These are phyloP conservation scores for Ligustrum vulgare DNA, from an alignment of 257 asterid genomes.

Conservation along the genomic window DNA sequence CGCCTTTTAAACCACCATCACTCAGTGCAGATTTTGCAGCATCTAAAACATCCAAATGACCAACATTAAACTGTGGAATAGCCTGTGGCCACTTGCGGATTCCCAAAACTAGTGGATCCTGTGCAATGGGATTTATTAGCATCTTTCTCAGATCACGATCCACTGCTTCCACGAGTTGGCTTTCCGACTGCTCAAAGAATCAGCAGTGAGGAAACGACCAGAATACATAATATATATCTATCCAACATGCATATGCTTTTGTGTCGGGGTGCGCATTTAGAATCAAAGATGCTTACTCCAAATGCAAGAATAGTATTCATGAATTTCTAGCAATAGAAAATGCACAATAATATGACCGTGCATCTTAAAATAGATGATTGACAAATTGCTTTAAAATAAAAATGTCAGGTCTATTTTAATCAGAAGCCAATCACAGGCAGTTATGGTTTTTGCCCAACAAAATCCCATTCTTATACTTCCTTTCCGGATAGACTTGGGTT, in stretches of 20 bases:
- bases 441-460: constrained; percentile 4
- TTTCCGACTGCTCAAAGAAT: constrained; percentile 56
- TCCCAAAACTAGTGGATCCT: constrained; percentile 69
- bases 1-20: constrained; percentile 58
- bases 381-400: neutral
- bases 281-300: neutral
- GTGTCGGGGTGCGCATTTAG: neutral
- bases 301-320: neutral
- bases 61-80: constrained; percentile 88
- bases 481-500: neutral
- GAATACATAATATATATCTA: neutral
- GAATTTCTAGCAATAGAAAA: neutral
- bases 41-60: constrained; percentile 75
- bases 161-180: constrained; percentile 85
- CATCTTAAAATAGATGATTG: neutral
- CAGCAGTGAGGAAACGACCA: constrained; percentile 20
- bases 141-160: constrained; percentile 94
- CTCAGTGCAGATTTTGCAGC: constrained; percentile 62
- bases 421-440: neutral
- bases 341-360: neutral
- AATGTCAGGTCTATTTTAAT: neutral
- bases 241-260: neutral
- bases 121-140: constrained; percentile 69
- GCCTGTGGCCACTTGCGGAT: constrained; percentile 93
- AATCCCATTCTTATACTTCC: neutral